A percentile compares a stretch with the other conserved stretches of the same genome.
phyloP scores from a whole-genome alignment of 2,329 filamentous ascomycete genomes.

The Karstenula rhodostoma region DNA sequence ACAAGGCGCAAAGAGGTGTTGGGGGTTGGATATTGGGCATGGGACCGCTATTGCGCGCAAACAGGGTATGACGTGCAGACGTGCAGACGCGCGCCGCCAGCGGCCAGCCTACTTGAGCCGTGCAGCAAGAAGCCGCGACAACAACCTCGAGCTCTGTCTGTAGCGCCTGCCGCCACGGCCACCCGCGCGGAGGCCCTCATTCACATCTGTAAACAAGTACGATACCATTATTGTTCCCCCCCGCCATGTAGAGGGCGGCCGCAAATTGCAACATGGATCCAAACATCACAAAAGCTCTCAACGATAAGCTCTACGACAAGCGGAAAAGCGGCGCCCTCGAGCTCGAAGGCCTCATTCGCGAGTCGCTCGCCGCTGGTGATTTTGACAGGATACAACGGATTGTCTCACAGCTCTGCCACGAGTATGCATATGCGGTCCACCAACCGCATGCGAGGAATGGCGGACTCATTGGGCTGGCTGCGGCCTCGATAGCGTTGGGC shows the following conservation, averaged over 20 bases:
- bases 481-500: slow-evolving; percentile 93
- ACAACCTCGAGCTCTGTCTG: slow-evolving; percentile 4
- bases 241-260: slow-evolving; percentile 36
- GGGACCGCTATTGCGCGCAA: neutral
- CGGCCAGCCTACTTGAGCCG: neutral
- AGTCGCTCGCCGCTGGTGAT: slow-evolving; percentile 78
- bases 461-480: slow-evolving; percentile 92
- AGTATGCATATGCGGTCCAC: slow-evolving; percentile 97
- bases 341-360: slow-evolving; percentile 88
- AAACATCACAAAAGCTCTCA: slow-evolving; percentile 87
- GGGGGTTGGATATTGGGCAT: slow-evolving; percentile 7
- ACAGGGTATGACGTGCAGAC: slow-evolving; percentile 15
- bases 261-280: slow-evolving; percentile 72
- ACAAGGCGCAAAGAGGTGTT: neutral
- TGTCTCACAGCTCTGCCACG: slow-evolving; percentile 94
- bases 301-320: slow-evolving; percentile 99
- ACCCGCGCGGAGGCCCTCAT: slow-evolving; percentile 1
- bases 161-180: neutral
- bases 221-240: slow-evolving; percentile 9
- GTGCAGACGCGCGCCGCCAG: neutral
- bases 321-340: slow-evolving; percentile 95
- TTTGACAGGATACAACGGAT: slow-evolving; percentile 83
- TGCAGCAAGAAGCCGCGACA: slow-evolving; percentile 10
- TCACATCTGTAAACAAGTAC: neutral
- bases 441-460: slow-evolving; percentile 97